phyloP scores from a whole-genome alignment of 2,329 filamentous ascomycete species.

The Camptophora hylomeconis region DNA sequence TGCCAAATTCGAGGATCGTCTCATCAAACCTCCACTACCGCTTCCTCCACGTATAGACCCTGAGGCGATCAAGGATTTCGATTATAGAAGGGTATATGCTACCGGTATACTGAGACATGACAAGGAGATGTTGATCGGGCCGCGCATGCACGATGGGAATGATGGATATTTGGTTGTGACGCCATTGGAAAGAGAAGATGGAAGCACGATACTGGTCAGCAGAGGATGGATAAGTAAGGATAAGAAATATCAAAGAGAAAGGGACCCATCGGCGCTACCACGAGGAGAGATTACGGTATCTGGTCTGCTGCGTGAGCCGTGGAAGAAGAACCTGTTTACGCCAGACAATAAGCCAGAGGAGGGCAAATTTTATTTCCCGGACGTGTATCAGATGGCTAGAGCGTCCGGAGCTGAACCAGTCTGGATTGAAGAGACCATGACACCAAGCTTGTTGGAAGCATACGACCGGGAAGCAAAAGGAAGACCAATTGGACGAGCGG shows the following conservation, averaged over 20 bases:
- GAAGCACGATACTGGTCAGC: constrained; percentile 69
- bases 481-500: constrained; percentile 73
- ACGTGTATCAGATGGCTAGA: constrained; percentile 80
- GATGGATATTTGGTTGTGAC: constrained; percentile 88
- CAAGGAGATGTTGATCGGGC: constrained; percentile 91
- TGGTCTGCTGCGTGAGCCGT: constrained; percentile 74
- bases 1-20: constrained; percentile 80
- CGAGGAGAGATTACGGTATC: constrained; percentile 62
- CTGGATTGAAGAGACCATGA: constrained; percentile 93
- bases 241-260: constrained; percentile 48
- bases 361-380: constrained; percentile 87
- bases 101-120: constrained; percentile 69
- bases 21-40: constrained; percentile 73
- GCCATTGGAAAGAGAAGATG: constrained; percentile 59
- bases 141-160: constrained; percentile 74
- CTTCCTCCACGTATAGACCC: constrained; percentile 75
- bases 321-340: constrained; percentile 97
- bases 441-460: constrained; percentile 63
- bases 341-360: constrained; percentile 75
- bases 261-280: constrained; percentile 51
- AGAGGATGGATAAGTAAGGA: constrained; percentile 84
- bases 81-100: constrained; percentile 73
- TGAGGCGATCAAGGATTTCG: constrained; percentile 71
- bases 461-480: constrained; percentile 67
- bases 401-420: constrained; percentile 73